Evolutionary conservation across 306 rosid species (phyloP), one percentile per base, ranked within the genome.

Genomic region (Glycine soja): DNA sequence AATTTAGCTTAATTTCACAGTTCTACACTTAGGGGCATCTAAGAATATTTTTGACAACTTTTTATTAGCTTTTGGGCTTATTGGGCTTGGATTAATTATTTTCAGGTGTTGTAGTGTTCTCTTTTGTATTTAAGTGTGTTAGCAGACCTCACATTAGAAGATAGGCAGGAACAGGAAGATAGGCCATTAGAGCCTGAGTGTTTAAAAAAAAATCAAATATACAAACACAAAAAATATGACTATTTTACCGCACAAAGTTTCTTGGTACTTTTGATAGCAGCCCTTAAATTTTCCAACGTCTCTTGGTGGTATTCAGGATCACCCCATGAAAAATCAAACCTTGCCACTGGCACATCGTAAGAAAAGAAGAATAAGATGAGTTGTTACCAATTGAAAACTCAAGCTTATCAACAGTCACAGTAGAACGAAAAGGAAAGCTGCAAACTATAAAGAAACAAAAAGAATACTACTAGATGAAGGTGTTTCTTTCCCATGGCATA

Each of bases 271-370:
- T 87, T 90, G 67, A 92, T 56, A 19, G 97, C 94, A 52, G 75
- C 69, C 86, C 74, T 88, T 78, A 92, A 74, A 73, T 92, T 92
- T 80, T 86, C 91, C 79, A 88, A 43, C 3, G 97, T 88, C 90
- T 92, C 91, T 87, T 90, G 97, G 85, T 92, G 97, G 75, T 84
- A 92, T 62, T 84, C 89, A n/a, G 84, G 54, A 80, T 92, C 86
- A 10, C 94, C 90, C 97, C 92, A 90, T 14, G 97, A 90, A 78
- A 90, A 92, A 75, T 92, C 97, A 59, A 92, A 88, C 82, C 97
- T 80, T 14, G 94, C 97, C 85, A 92, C 97, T 92, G 75, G 72
- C 32, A 74, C 85, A 71, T 48, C 16, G 51, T 52, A 47, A 71
- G 79, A 78, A 80, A 32, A 65, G 47, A 54, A 58, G 7, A 50